Evolutionary conservation across 495 filamentous ascomycete genomes (phyloP).

Genomic region (Amphirosellinia nigrospora): DNA sequence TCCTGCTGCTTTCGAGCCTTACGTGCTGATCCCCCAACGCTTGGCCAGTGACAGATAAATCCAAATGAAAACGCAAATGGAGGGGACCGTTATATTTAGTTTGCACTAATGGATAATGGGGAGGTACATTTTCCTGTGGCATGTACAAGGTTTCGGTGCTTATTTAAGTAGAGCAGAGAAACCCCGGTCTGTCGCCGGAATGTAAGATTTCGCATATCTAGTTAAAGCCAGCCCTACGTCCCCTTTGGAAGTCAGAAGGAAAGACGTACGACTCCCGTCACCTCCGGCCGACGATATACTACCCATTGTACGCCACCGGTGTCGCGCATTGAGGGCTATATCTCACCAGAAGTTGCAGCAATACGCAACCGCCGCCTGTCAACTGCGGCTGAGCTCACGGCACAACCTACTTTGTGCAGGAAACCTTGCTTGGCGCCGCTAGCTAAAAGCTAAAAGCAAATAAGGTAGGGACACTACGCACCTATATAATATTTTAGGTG

Average conservation of each 20-base stretch:
- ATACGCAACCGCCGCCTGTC: conserved; percentile 17
- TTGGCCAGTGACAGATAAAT: conserved; percentile 11
- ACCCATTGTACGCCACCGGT: background rate
- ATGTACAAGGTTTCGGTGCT: background rate
- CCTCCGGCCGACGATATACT: background rate
- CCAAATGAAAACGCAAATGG: conserved; percentile 1
- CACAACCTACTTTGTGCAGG: background rate
- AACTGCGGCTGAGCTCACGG: conserved; percentile 12
- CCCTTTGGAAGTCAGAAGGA: background rate
- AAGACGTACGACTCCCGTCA: background rate
- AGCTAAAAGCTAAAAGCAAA: conserved; percentile 1
- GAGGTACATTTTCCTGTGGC: background rate
- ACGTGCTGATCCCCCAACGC: conserved; percentile 13
- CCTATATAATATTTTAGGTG: conserved; percentile 7
- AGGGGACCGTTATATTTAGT: conserved; percentile 14
- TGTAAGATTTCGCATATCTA: conserved; percentile 3
- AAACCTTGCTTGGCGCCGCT: conserved; percentile 19
- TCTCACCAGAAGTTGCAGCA: conserved; percentile 5
- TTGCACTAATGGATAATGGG: too few species aligned
- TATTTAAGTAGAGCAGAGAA: background rate
- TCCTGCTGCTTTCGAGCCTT: background rate
- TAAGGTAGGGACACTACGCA: background rate
- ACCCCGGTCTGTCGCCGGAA: background rate
- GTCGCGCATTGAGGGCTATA: background rate
- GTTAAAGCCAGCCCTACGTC: background rate